phyloP scores from a whole-genome alignment of 805 yeast species.

The Metschnikowia henanensis region DNA sequence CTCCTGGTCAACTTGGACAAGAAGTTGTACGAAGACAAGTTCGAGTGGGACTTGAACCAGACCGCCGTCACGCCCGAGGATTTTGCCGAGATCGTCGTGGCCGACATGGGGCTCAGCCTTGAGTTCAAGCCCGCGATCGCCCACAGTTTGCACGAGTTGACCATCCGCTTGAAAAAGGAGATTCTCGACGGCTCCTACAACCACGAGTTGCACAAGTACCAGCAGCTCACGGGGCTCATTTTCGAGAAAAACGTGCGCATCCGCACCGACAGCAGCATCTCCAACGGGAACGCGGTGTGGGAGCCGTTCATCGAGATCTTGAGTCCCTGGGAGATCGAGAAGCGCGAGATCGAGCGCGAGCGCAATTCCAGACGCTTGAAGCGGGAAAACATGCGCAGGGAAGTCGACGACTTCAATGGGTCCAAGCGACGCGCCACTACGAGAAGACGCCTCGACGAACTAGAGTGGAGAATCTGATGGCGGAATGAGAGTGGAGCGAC shows the following conservation, averaged over 20 bases:
- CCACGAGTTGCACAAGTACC: conserved; percentile 43
- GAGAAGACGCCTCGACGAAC: conserved; percentile 54
- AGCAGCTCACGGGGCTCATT: conserved; percentile 42
- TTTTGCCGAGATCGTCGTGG: conserved; percentile 80
- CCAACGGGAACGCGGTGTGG: conserved; percentile 80
- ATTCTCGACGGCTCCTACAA: conserved; percentile 59
- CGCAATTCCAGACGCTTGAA: conserved; percentile 88
- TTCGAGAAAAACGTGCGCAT: conserved; percentile 45
- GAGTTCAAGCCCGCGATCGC: conserved; percentile 92
- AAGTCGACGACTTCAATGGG: conserved; percentile 39
- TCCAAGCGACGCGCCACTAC: conserved; percentile 38
- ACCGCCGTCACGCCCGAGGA: conserved; percentile 68
- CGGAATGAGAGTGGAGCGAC: no score
- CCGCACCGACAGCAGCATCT: conserved; percentile 61
- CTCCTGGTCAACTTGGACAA: conserved; percentile 81
- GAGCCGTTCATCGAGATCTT: conserved; percentile 84
- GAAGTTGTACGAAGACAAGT: conserved; percentile 83
- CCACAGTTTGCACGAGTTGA: conserved; percentile 79
- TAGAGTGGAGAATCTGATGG: conserved; percentile 28
- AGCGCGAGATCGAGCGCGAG: conserved; percentile 92
- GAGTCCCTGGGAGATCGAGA: conserved; percentile 91
- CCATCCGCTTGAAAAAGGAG: conserved; percentile 76
- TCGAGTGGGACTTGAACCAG: conserved; percentile 84
- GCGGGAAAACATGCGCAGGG: conserved; percentile 82
- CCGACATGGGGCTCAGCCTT: conserved; percentile 78